phyloP scores from a whole-genome alignment of 169 alveolate genomes.

The Besnoitia besnoiti region DNA sequence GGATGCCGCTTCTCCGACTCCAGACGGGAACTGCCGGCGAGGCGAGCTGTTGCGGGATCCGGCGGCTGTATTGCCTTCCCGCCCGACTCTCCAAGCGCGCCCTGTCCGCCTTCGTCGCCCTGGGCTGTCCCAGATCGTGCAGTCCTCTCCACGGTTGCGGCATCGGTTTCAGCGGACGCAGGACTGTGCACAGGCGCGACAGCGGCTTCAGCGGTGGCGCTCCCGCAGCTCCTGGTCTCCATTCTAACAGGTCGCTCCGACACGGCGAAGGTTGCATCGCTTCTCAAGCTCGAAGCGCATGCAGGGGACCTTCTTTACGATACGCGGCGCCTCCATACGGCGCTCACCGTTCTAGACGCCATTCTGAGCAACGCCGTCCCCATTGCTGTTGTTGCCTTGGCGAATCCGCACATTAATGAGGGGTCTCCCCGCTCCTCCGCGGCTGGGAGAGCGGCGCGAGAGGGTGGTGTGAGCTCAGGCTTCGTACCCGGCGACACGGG shows the following conservation, averaged over 20 bases:
- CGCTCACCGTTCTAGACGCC: slow-evolving; percentile 46
- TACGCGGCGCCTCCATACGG: slow-evolving; percentile 51
- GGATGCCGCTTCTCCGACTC: no score
- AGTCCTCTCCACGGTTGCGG: neutral
- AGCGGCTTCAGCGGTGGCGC: neutral
- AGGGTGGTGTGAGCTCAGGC: no score
- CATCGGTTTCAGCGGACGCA: neutral
- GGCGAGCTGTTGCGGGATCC: no score
- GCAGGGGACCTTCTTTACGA: slow-evolving; percentile 15
- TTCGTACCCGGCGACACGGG: no score
- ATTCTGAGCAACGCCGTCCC: slow-evolving; percentile 44
- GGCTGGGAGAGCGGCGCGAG: no score
- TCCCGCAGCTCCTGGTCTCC: neutral
- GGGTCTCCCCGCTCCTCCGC: no score
- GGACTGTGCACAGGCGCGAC: neutral
- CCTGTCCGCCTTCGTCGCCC: neutral
- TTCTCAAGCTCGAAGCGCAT: slow-evolving; percentile 42
- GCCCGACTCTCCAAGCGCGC: neutral
- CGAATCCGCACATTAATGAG: neutral
- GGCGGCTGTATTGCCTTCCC: no score
- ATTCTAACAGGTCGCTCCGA: slow-evolving; percentile 8
- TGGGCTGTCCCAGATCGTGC: neutral
- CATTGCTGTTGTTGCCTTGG: slow-evolving; percentile 14
- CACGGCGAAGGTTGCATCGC: slow-evolving; percentile 44
- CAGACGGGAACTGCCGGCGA: no score